These are phyloP conservation scores for Russula olivacea DNA, from an alignment of 768 basidiomycete genomes.

Conservation along the genomic window DNA sequence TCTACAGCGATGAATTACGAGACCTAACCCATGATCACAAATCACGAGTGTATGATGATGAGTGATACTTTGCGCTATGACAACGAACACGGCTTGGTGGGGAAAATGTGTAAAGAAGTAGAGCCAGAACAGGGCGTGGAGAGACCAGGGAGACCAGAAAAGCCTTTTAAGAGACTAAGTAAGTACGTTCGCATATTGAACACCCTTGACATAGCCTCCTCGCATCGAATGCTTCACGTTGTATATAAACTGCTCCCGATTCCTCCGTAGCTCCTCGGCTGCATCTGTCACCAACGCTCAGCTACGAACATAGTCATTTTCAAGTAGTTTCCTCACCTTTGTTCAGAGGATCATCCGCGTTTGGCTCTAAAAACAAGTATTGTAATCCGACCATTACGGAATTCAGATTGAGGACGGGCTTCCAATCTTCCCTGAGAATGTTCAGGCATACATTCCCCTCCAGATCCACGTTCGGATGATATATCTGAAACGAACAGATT, in stretches of 20 bases:
- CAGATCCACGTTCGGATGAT: slow-evolving; percentile 97
- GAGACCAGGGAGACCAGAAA: not conserved
- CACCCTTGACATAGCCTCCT: slow-evolving; percentile 71
- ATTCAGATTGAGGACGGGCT: slow-evolving; percentile 95
- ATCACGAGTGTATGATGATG: slow-evolving; percentile 1
- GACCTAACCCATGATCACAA: slow-evolving; percentile 1
- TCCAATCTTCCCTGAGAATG: slow-evolving; percentile 99
- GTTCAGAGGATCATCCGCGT: slow-evolving; percentile 97
- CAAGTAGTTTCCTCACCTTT: slow-evolving; percentile 65
- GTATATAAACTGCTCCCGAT: slow-evolving; percentile 71
- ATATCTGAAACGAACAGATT: slow-evolving; percentile 57
- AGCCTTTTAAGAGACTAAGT: slow-evolving; percentile 32
- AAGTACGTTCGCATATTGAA: slow-evolving; percentile 72
- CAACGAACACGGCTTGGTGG: not conserved
- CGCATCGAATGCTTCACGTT: slow-evolving; percentile 88
- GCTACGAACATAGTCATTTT: not conserved
- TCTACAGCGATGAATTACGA: slow-evolving; percentile 16
- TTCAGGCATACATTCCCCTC: slow-evolving; percentile 99
- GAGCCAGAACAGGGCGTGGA: not conserved
- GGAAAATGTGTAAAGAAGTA: not conserved
- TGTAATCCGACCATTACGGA: slow-evolving; percentile 98
- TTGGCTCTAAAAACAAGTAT: slow-evolving; percentile 97
- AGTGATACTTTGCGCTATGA: not conserved
- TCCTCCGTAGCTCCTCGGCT: slow-evolving; percentile 87
- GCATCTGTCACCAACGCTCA: slow-evolving; percentile 60